Evolutionary conservation across 768 basidiomycete genomes (phyloP).

Genomic region (Xerocomellus amylosporus): DNA sequence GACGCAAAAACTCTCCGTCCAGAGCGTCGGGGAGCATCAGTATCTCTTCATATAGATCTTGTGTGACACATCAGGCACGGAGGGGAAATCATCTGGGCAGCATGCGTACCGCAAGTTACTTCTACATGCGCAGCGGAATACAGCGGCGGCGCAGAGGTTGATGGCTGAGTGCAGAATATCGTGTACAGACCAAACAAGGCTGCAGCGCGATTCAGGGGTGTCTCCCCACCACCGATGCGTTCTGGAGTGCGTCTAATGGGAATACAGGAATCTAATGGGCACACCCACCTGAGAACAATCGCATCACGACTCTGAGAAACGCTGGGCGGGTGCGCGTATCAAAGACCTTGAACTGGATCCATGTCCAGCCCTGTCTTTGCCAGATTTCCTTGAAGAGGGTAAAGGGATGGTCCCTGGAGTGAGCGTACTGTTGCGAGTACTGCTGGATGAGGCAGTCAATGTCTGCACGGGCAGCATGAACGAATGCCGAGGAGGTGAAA

Average conservation of each 20-base stretch:
- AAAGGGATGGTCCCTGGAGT: slow-evolving; percentile 48
- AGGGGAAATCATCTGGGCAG: neutral
- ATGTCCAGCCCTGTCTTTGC: slow-evolving; percentile 66
- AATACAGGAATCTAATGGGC: neutral
- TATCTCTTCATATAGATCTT: slow-evolving; percentile 59
- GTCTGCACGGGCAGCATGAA: slow-evolving; percentile 63
- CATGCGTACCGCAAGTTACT: slow-evolving; percentile 53
- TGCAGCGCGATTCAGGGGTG: slow-evolving; percentile 53
- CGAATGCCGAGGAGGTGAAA: slow-evolving; percentile 76
- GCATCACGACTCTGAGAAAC: slow-evolving; percentile 56
- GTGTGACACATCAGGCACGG: slow-evolving; percentile 5
- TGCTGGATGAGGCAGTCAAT: slow-evolving; percentile 49
- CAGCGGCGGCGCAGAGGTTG: slow-evolving; percentile 48
- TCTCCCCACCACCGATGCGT: slow-evolving; percentile 45
- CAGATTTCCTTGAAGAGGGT: slow-evolving; percentile 69
- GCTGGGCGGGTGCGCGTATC: slow-evolving; percentile 62
- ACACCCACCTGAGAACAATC: slow-evolving; percentile 65
- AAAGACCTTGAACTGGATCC: slow-evolving; percentile 72
- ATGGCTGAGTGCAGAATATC: slow-evolving; percentile 68
- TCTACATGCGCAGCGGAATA: slow-evolving; percentile 52
- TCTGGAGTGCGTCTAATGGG: slow-evolving; percentile 39
- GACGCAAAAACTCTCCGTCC: slow-evolving; percentile 36
- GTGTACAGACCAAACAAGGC: slow-evolving; percentile 71
- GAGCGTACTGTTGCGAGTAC: slow-evolving; percentile 50
- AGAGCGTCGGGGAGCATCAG: slow-evolving; percentile 47